Evolutionary conservation across 768 basidiomycete genomes (phyloP).

Genomic region (Amanita inopinata): DNA sequence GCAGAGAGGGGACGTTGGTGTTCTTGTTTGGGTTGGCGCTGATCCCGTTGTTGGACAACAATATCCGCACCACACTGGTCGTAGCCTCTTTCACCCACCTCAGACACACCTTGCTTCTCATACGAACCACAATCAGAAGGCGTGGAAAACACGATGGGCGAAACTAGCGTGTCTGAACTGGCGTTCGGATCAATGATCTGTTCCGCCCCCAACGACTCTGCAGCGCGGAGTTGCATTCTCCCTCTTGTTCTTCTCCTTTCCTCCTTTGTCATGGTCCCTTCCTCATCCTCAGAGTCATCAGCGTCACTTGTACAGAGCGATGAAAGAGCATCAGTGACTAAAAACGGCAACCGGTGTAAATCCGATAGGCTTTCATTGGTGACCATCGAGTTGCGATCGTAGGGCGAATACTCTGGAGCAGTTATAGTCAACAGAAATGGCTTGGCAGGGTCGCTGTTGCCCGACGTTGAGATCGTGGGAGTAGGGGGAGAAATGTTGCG

Average conservation of each 20-base stretch:
- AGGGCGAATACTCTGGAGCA: not conserved
- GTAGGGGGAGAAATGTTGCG: not conserved
- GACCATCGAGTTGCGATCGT: not conserved
- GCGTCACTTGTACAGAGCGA: not conserved
- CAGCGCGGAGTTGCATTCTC: no score
- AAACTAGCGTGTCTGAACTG: not conserved
- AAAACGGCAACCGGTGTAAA: constrained; percentile 4
- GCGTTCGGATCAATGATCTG: constrained; percentile 1
- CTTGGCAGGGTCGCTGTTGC: no score
- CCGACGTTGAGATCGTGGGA: not conserved
- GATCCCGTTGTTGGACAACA: no score
- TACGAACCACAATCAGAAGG: not conserved
- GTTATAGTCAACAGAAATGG: no score
- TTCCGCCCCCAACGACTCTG: no score
- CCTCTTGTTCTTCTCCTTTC: no score
- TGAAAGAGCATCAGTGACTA: not conserved
- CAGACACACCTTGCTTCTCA: not conserved
- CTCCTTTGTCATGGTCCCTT: no score
- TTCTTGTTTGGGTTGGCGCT: no score
- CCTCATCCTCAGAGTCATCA: no score
- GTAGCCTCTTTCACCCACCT: not conserved
- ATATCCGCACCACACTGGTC: not conserved
- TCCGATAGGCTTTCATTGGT: constrained; percentile 3
- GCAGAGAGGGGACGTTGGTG: no score
- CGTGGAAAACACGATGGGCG: constrained; percentile 3